phyloP scores from a whole-genome alignment of 148 eudicot genomes.

The Dysphania ambrosioides region DNA sequence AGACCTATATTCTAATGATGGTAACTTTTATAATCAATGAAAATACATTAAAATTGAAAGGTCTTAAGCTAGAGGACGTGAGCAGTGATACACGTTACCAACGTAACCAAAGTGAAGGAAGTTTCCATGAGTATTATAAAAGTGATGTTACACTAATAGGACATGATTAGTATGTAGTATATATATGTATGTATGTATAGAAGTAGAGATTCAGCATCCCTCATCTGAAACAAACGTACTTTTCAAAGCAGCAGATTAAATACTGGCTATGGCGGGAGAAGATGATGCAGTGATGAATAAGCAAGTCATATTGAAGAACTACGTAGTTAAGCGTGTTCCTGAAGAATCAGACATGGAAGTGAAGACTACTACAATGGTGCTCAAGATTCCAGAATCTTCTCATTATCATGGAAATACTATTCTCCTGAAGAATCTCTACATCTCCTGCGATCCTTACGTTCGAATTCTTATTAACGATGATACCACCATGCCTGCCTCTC shows the following conservation, averaged over 20 bases:
- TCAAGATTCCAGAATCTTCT: conserved; percentile 30
- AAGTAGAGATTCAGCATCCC: not conserved
- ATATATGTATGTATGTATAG: too few relatives aligned
- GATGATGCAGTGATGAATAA: conserved; percentile 28
- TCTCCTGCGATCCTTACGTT: conserved; percentile 53
- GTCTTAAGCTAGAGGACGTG: too few relatives aligned
- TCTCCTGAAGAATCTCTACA: conserved; percentile 54
- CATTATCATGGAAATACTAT: conserved; percentile 1
- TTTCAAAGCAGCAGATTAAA: not conserved
- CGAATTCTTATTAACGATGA: conserved; percentile 23
- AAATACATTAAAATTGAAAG: too few relatives aligned
- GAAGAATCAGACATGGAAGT: conserved; percentile 38
- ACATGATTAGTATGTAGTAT: too few relatives aligned
- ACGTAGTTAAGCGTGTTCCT: conserved; percentile 28
- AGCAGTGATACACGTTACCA: too few relatives aligned
- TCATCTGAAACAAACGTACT: not conserved
- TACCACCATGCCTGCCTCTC: not conserved
- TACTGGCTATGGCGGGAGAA: conserved; percentile 5
- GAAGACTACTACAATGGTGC: conserved; percentile 14
- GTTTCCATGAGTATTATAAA: too few relatives aligned
- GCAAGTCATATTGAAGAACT: conserved; percentile 32
- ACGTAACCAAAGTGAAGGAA: too few relatives aligned
- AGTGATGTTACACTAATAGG: too few relatives aligned
- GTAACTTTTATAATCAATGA: too few relatives aligned
- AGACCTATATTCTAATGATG: too few relatives aligned